Evolutionary conservation across 2,329 filamentous ascomycete genomes (phyloP).

Genomic region (Teratosphaeria nubilosa): DNA sequence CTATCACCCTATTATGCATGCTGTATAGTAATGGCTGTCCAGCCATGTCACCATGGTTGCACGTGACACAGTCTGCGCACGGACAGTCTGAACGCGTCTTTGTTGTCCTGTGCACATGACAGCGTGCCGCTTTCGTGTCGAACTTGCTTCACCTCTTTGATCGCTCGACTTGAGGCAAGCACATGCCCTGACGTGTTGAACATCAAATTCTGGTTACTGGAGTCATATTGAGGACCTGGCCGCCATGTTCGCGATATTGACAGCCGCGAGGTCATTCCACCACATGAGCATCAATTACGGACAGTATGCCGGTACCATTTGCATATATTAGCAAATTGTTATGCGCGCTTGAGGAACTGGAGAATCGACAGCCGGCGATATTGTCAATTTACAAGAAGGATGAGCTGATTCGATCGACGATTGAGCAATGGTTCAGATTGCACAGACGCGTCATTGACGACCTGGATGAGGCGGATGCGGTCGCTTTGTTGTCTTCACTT

Average conservation of each 20-base stretch:
- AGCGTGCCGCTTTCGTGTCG: background rate
- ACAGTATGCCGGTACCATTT: constrained; percentile 56
- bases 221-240: background rate
- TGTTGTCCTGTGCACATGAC: background rate
- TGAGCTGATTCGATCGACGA: constrained; percentile 22
- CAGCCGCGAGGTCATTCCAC: background rate
- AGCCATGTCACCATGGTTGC: too few relatives aligned
- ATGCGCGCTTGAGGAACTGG: constrained; percentile 50
- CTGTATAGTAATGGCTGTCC: too few relatives aligned
- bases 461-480: constrained; percentile 42
- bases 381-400: constrained; percentile 21
- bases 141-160: background rate
- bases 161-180: background rate
- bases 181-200: too few relatives aligned
- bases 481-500: constrained; percentile 63
- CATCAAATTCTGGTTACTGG: background rate
- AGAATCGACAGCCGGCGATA: constrained; percentile 30
- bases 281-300: background rate
- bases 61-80: background rate
- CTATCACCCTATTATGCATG: too few relatives aligned
- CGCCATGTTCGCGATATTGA: background rate
- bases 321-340: constrained; percentile 64
- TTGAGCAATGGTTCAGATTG: constrained; percentile 58
- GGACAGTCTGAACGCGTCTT: background rate
- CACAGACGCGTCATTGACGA: constrained; percentile 51